Base-by-base conservation (phyloP, 352 stramenopile species). In the Thalassiosira hispida region DNA sequence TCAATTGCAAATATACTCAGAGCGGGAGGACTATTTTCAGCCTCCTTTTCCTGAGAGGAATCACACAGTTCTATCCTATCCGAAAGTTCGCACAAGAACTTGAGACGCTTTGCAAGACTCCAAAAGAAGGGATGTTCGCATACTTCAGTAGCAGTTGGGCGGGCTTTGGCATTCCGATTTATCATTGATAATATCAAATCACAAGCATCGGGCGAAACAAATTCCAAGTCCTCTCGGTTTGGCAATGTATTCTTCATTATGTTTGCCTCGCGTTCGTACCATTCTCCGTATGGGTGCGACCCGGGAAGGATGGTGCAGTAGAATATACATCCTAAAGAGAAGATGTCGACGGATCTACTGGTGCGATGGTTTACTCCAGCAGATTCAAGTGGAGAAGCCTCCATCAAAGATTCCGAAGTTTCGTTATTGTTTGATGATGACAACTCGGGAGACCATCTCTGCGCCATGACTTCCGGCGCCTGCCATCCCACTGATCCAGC, bases 51-150 rank as follows among this genome's bases (percentile, higher is more conserved):
- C 20, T 65, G 57, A 18, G 38, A 20, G 12, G 61, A 59, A 42
- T 78, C 23, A 27, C 44, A 76, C 6, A 68, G 79, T 86, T 95
- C 91, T 53, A 96, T 74, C 60, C 91, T 77, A 87, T 97, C 92
- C 11, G 87, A 95, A 74, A 97, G 85, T 11, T 96, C 93, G 61
- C 87, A 90, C 4, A 97, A 70, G 78, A 97, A 97, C 11, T 87
- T 81, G 9, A 96, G 66, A 11, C 89, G 83, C 49, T 88, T 83
- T 33, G 83, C 49, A 22, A 79, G 25, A 22, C 57, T 79, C 94
- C 94, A 97, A 65, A 97, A 97, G 78, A 95, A 96, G 12, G 93
- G 93, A 79, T 97, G 94, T 18, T 90, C 65, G 73, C 89, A 94
- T 44, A 96, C 88, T 75, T 96, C 86, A 20, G 77, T 74, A 0